Conservation (phyloP, 768 basidiomycete genomes). For the Pisolithus microcarpus region DNA sequence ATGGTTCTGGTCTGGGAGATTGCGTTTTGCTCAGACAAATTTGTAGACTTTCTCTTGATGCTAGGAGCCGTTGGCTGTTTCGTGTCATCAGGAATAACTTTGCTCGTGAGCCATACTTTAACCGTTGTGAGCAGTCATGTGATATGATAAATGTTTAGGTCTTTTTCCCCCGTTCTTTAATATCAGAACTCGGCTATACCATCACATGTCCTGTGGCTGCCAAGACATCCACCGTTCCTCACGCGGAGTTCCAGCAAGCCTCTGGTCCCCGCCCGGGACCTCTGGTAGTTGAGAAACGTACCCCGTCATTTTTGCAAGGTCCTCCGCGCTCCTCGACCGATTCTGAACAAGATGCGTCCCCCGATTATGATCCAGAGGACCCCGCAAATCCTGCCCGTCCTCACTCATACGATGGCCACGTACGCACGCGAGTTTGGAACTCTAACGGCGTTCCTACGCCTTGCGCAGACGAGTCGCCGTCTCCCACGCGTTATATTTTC, state of each 20-base stretch:
- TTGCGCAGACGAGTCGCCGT: slow-evolving; percentile 3
- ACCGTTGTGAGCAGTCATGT: background rate
- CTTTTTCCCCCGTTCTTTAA: slow-evolving; percentile 73
- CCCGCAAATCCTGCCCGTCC: slow-evolving; percentile 6
- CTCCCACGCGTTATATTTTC: slow-evolving; percentile 20
- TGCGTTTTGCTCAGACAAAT: background rate
- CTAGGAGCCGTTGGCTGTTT: slow-evolving; percentile 68
- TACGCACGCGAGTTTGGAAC: slow-evolving; percentile 21
- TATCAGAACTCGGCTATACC: slow-evolving; percentile 56
- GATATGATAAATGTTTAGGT: slow-evolving; percentile 34
- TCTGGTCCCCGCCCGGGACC: slow-evolving; percentile 4
- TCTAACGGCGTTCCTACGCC: slow-evolving; percentile 7
- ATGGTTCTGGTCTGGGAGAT: background rate
- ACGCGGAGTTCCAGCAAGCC: slow-evolving; percentile 16
- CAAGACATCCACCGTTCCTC: slow-evolving; percentile 23
- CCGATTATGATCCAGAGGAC: slow-evolving; percentile 36
- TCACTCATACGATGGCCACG: slow-evolving; percentile 17
- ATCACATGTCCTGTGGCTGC: slow-evolving; percentile 15
- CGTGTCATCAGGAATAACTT: slow-evolving; percentile 72
- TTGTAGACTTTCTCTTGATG: slow-evolving; percentile 61
- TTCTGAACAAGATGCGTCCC: slow-evolving; percentile 27
- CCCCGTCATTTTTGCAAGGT: slow-evolving; percentile 16
- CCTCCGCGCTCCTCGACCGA: slow-evolving; percentile 15
- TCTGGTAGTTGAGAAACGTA: slow-evolving; percentile 19
- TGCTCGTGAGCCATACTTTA: slow-evolving; percentile 47